Conservation (phyloP, 164 flowering plant genomes). For the Platanus orientalis region DNA sequence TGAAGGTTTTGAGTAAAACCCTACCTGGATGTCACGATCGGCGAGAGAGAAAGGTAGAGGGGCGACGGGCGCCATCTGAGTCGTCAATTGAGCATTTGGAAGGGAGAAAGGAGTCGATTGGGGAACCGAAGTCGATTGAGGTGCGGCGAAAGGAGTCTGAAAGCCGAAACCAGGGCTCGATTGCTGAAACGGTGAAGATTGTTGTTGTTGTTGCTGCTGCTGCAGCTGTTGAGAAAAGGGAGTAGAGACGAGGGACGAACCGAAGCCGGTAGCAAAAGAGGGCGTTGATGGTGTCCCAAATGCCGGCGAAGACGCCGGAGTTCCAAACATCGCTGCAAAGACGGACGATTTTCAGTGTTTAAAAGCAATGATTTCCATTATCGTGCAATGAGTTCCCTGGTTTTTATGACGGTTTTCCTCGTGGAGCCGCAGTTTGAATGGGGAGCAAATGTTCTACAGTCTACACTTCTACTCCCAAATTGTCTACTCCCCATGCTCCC, state of each 20-base stretch:
- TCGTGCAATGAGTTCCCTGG: not conserved
- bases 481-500: too few species aligned
- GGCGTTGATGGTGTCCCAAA: constrained; percentile 59
- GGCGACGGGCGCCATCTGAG: constrained; percentile 98
- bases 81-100: constrained; percentile 58
- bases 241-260: constrained; percentile 64
- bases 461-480: too few species aligned
- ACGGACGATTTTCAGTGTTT: not conserved
- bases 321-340: constrained; percentile 39
- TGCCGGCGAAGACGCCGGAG: constrained; percentile 34
- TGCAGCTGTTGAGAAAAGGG: constrained; percentile 55
- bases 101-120: constrained; percentile 31
- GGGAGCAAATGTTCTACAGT: too few species aligned
- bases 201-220: constrained; percentile 32
- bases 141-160: constrained; percentile 35
- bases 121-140: constrained; percentile 16
- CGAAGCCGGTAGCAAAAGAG: constrained; percentile 43
- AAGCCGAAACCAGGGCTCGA: constrained; percentile 47
- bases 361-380: not conserved
- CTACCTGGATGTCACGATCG: constrained; percentile 94
- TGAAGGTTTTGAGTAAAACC: constrained; percentile 8
- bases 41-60: constrained; percentile 91
- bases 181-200: constrained; percentile 40
- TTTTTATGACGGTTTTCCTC: too few species aligned
- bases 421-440: too few species aligned